Base-by-base conservation (phyloP, 495 filamentous ascomycete genomes). In the Trichodelitschia bisporula region DNA sequence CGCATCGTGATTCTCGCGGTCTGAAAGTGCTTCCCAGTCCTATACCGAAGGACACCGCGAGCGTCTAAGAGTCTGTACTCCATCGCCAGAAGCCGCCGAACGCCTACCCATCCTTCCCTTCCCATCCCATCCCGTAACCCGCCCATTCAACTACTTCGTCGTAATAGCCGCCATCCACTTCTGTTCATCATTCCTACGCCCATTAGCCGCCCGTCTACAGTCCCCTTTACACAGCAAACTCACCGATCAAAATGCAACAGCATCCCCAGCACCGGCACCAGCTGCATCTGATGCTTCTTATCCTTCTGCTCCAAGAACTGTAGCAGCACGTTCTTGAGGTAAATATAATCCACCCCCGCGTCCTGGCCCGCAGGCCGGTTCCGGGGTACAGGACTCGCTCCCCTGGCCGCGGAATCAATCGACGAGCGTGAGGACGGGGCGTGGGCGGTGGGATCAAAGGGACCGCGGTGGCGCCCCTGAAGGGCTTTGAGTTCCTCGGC, bases 231-330 rank as follows among this genome's bases (percentile, higher is more conserved):
- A 24, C 6, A 24, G 6, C n/a, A 24, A 24, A 24, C 21, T 49
- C 51, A 89, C 77, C 70, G 66, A 46, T 93, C 78, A 54, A 95
- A 91, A 50, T 78, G 73, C 36, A 97, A 59, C 41, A 95, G 52
- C 67, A 78, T 83, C 28, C 77, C 80, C 29, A 97, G 48, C 9
- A 92, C 82, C 10, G 84, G 86, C 15, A 97, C 73, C 30, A 97
- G 58, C 58, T 92, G 82, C 45, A 72, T 66, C 48, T 90, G 75
- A 36, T 80, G 64, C 47, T 67, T 79, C 54, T 83, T 90, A 43
- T 97, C 86, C 54, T 70, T 78, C 46, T 86, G 76, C 57, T 93
- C 82, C 45, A 97, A 49, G 42, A 97, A 93, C 49, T 93, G 84
- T 26, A 95, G 52, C 15, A 97, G 59, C 21, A 97, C 79, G 19